A percentile compares a stretch with the other conserved stretches of the same genome.
Evolutionary conservation across 768 basidiomycete genomes (phyloP).

Genomic region (Polyporus arcularius): DNA sequence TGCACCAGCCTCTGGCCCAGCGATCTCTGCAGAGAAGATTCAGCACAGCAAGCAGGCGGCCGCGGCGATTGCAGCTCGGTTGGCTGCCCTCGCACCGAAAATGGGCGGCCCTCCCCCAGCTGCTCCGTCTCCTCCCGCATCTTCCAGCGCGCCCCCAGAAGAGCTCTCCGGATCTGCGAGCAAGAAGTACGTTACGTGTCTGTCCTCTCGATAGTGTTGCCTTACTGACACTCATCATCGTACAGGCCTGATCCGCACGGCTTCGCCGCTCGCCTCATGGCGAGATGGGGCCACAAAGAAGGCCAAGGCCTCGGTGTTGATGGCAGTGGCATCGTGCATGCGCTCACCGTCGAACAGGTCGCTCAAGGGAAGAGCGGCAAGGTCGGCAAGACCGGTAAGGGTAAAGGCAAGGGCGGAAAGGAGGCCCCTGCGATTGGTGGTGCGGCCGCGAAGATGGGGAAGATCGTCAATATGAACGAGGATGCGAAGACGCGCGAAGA

Average conservation of each 20-base stretch:
- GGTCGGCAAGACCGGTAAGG: conserved; percentile 27
- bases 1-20: conserved; percentile 37
- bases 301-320: conserved; percentile 90
- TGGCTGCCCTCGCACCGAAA: conserved; percentile 54
- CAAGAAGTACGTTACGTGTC: conserved; percentile 20
- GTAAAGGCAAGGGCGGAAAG: conserved; percentile 35
- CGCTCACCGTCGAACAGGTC: conserved; percentile 77
- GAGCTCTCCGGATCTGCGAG: conserved; percentile 33
- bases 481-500: conserved; percentile 80
- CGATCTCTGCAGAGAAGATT: conserved; percentile 61
- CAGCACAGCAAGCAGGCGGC: conserved; percentile 59
- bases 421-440: conserved; percentile 17
- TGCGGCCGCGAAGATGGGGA: conserved; percentile 73
- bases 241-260: conserved; percentile 61
- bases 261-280: conserved; percentile 89
- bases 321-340: conserved; percentile 85
- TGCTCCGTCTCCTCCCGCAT: conserved; percentile 27
- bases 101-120: conserved; percentile 16
- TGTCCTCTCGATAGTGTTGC: not conserved
- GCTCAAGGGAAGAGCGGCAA: conserved; percentile 38
- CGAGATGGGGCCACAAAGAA: conserved; percentile 94
- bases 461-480: conserved; percentile 89
- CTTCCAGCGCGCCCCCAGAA: conserved; percentile 26
- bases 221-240: not conserved
- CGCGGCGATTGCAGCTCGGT: conserved; percentile 78